These are phyloP conservation scores for Mycena filopes DNA, from an alignment of 768 basidiomycete species.

Conservation along the genomic window DNA sequence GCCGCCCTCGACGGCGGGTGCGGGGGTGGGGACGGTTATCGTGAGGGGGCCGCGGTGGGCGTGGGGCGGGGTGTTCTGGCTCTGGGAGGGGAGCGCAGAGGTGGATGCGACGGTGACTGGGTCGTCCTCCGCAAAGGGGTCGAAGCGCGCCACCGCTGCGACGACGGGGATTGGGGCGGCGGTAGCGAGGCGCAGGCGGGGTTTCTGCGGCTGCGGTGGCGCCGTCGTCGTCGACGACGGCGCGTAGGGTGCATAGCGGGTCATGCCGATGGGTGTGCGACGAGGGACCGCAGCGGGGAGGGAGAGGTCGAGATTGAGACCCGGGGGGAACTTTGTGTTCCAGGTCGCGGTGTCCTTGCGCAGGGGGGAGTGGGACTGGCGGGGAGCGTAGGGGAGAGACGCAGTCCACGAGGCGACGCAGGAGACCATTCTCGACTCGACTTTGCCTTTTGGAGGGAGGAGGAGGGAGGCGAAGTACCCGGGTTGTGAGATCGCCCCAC, in stretches of 20 bases:
- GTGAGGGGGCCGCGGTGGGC: neutral
- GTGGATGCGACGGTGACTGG: neutral
- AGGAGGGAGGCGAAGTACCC: no score
- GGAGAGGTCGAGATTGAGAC: neutral
- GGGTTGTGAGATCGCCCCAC: no score
- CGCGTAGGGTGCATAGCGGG: no score
- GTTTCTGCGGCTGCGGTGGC: neutral
- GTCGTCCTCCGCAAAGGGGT: slow-evolving; percentile 27
- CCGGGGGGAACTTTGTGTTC: no score
- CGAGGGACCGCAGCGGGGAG: no score
- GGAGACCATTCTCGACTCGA: no score
- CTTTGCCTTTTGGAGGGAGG: no score
- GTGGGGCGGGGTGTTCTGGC: slow-evolving; percentile 20
- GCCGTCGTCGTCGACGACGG: no score
- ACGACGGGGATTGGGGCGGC: no score
- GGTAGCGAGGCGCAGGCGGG: slow-evolving; percentile 21
- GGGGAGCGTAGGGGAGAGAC: slow-evolving; percentile 2
- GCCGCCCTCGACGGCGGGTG: neutral
- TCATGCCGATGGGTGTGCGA: no score
- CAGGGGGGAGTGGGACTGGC: neutral
- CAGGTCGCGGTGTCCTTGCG: no score
- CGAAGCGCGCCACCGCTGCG: slow-evolving; percentile 7
- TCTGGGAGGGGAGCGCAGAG: no score
- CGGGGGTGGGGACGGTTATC: neutral
- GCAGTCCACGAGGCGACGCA: neutral